These are phyloP conservation scores for Elongisporangium undulatum DNA, from an alignment of 352 stramenopile species.

Conservation along the genomic window DNA sequence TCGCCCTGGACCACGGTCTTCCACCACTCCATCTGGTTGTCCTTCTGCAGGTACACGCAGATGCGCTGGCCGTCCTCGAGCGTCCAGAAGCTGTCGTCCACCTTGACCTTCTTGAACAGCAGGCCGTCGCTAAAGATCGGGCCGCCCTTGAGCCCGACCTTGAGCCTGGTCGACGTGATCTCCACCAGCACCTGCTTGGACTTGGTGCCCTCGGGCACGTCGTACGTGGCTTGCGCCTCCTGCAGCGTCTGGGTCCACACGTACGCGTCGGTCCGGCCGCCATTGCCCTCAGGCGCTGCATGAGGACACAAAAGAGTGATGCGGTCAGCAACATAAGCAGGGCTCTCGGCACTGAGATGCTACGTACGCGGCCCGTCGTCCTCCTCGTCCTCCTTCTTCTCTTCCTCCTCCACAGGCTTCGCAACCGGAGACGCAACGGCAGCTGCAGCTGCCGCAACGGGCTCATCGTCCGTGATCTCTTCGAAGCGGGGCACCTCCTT, in stretches of 20 bases:
- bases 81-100: conserved; percentile 99
- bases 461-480: conserved; percentile 68
- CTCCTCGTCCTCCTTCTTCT: conserved; percentile 60
- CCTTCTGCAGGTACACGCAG: conserved; percentile 95
- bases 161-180: conserved; percentile 90
- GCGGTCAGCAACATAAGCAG: conserved; percentile 7
- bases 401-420: conserved; percentile 14
- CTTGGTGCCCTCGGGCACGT: conserved; percentile 92
- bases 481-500: conserved; percentile 63
- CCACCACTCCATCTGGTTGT: conserved; percentile 99
- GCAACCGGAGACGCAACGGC: neutral
- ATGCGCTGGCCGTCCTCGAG: conserved; percentile 90
- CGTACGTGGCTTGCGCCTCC: conserved; percentile 92
- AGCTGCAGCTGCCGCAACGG: conserved; percentile 6
- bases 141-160: conserved; percentile 82
- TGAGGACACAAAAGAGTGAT: conserved; percentile 5
- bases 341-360: neutral
- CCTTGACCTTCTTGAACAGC: conserved; percentile 94
- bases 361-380: conserved; percentile 58
- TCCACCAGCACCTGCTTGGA: conserved; percentile 91
- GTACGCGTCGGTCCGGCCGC: conserved; percentile 92
- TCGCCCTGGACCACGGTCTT: conserved; percentile 93
- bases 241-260: conserved; percentile 98
- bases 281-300: conserved; percentile 89
- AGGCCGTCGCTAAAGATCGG: conserved; percentile 85